Evolutionary conservation across 192 early-diverging fungal genomes (phyloP).

Genomic region (Chytriomyces hyalinus): DNA sequence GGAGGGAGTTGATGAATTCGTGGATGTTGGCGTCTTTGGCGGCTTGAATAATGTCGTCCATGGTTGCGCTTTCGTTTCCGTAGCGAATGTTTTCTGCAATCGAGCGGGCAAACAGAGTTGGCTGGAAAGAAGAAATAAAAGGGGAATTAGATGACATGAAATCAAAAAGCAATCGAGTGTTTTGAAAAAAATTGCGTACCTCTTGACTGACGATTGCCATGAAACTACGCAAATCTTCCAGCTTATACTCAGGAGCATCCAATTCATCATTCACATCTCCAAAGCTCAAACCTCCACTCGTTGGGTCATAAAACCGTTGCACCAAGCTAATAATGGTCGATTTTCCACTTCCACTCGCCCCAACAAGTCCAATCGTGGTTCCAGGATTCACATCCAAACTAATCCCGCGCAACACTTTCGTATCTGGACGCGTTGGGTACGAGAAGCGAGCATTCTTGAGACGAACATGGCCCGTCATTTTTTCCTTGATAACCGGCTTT

Average conservation of each 20-base stretch:
- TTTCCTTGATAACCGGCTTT: constrained; percentile 27
- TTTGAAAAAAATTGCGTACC: background rate
- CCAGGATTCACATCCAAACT: constrained; percentile 65
- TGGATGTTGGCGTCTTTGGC: constrained; percentile 76
- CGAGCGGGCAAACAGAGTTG: constrained; percentile 82
- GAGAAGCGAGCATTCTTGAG: constrained; percentile 44
- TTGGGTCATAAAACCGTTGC: constrained; percentile 80
- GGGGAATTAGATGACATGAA: background rate
- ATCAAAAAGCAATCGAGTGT: background rate
- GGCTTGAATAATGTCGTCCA: constrained; percentile 65
- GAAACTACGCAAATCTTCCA: constrained; percentile 67
- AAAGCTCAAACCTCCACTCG: constrained; percentile 61
- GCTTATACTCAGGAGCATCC: constrained; percentile 62
- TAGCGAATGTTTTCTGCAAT: constrained; percentile 89
- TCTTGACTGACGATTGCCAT: constrained; percentile 92
- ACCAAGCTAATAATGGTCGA: constrained; percentile 53
- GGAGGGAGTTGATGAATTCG: constrained; percentile 64
- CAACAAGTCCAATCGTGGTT: constrained; percentile 85
- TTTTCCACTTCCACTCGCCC: constrained; percentile 84
- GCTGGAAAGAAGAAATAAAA: constrained; percentile 31
- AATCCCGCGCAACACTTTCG: constrained; percentile 58
- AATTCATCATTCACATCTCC: constrained; percentile 68
- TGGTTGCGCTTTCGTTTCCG: constrained; percentile 26
- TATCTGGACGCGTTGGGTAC: constrained; percentile 79
- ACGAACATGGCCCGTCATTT: constrained; percentile 44